Percentiles rank a stretch among this genome's conserved stretches.
Evolutionary conservation across 1,284 basidiomycete genomes (phyloP).

Genomic region (Puccinia brachypodii): DNA sequence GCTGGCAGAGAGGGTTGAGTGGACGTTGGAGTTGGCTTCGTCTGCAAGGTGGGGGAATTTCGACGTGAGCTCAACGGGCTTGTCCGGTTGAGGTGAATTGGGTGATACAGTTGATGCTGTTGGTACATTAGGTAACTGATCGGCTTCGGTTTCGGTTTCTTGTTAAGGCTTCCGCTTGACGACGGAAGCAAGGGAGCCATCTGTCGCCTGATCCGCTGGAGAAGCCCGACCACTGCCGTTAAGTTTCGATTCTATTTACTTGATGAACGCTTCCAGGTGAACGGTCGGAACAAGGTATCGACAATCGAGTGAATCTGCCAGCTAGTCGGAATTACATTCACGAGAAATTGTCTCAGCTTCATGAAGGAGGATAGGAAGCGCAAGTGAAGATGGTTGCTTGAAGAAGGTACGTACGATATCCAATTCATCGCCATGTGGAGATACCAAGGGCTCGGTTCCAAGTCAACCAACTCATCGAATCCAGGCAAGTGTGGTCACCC

Average conservation of each 20-base stretch:
- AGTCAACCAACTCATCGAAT: too few relatives aligned
- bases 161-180: background rate
- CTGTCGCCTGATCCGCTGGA: background rate
- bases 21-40: background rate
- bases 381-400: too few relatives aligned
- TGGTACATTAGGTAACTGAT: constrained; percentile 1
- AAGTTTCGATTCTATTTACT: background rate
- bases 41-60: background rate
- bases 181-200: background rate
- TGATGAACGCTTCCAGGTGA: background rate
- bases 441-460: too few relatives aligned
- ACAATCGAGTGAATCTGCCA: too few relatives aligned
- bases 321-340: too few relatives aligned
- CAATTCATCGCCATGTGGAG: too few relatives aligned
- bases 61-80: background rate
- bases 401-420: too few relatives aligned
- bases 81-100: background rate
- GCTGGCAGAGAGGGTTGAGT: background rate
- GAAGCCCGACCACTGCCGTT: background rate
- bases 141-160: background rate
- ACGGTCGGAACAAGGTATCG: too few relatives aligned
- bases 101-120: constrained; percentile 1
- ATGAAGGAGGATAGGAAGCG: too few relatives aligned
- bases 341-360: too few relatives aligned
- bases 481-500: too few relatives aligned